Base-by-base conservation (phyloP, 306 rosid genomes). In the Dalbergia cultrata region DNA sequence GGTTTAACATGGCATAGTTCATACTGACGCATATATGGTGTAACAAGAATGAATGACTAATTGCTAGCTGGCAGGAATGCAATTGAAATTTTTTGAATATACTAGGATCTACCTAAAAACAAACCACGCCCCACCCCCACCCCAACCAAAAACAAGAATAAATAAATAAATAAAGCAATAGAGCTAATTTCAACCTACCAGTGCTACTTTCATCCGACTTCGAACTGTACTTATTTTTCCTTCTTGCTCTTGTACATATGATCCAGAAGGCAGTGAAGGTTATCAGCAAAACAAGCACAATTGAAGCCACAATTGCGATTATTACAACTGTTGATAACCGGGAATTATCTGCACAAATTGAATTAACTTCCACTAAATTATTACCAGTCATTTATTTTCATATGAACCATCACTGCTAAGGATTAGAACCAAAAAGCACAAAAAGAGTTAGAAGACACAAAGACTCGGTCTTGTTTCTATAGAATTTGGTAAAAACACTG, bases 271-370 rank as follows among this genome's bases (percentile, higher is more conserved):
- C 69, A 19, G 49, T 0, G 37, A 73, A 26, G 57, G 63, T 0
- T 59, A 86, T 17, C 34, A 73, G 35, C 54, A 62, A 18, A 34
- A 26, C 8, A 69, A 72, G 0, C 78, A 74, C 68, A 50, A 71
- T 31, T 26, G 85, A 57, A 67, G 7, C 78, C n/a, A 83, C 83
- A 53, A 83, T 80, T 31, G 85, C 83, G 13, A 73, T 34, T n/a
- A 83, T 56, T n/a, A 19, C 33, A 26, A 21, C 35, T 7, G 44
- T 6, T 0, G 82, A 75, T 52, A 52, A 50, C 41, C 43, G 5
- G 13, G 49, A 11, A 17, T 80, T 83, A 60, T 59, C 89, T 86
- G 85, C 78, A 72, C 5, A 31, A 34, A 76, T 21, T 26, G 60
- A 62, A 69, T 68, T 60, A 60, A 16, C 68, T 49, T 47, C 39